phyloP scores from a whole-genome alignment of 345 rosid genomes.

The Rhodamnia argentea region DNA sequence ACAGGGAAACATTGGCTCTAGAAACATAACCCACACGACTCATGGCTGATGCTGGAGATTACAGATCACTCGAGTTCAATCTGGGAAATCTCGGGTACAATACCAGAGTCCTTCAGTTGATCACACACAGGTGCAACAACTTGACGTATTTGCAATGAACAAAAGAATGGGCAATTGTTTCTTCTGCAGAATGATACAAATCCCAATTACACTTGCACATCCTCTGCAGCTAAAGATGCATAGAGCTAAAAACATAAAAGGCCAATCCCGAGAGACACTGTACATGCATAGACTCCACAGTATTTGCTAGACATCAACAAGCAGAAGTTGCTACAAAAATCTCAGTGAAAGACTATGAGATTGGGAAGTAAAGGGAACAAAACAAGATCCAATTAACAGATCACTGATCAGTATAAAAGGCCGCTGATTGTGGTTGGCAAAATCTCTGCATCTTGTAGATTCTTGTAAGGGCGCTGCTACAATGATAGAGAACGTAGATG shows the following conservation, averaged over 20 bases:
- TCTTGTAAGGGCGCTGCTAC: background rate
- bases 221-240: background rate
- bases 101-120: background rate
- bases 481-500: conserved; percentile 16
- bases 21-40: background rate
- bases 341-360: background rate
- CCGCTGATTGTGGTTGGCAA: background rate
- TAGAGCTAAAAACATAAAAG: background rate
- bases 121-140: background rate
- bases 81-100: background rate
- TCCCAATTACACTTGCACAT: background rate
- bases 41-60: background rate
- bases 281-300: background rate
- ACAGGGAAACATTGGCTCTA: background rate
- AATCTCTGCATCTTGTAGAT: background rate
- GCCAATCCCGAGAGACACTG: background rate
- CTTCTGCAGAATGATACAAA: background rate
- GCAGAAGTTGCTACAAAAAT: background rate
- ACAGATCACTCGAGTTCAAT: background rate
- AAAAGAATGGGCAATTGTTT: background rate
- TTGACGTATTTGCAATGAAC: background rate
- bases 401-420: background rate
- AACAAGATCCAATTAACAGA: background rate
- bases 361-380: background rate
- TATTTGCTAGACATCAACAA: background rate